These are phyloP conservation scores for Glaciozyma antarctica DNA, from an alignment of 768 basidiomycete genomes.

Conservation along the genomic window DNA sequence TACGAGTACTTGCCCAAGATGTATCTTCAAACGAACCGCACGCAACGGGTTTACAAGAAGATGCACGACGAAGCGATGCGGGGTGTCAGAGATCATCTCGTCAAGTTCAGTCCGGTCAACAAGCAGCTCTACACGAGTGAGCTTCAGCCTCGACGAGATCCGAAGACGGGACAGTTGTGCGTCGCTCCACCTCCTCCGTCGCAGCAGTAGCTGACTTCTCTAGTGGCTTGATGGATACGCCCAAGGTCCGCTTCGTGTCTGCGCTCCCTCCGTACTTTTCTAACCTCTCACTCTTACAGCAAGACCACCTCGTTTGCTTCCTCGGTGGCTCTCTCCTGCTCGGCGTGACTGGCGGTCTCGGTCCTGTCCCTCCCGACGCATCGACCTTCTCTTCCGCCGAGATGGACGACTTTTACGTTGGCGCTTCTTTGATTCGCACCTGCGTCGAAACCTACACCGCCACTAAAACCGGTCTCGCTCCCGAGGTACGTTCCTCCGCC, in stretches of 20 bases:
- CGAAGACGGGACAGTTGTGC: constrained; percentile 31
- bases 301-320: constrained; percentile 95
- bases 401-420: constrained; percentile 69
- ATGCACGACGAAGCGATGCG: constrained; percentile 85
- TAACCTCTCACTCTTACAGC: constrained; percentile 42
- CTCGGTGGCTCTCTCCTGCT: constrained; percentile 84
- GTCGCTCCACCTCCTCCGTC: constrained; percentile 3
- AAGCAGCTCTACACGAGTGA: constrained; percentile 72
- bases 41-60: constrained; percentile 69
- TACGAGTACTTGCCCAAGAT: constrained; percentile 67
- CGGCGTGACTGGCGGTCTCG: constrained; percentile 53
- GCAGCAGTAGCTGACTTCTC: not conserved
- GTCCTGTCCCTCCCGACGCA: constrained; percentile 14
- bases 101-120: constrained; percentile 51
- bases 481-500: constrained; percentile 20
- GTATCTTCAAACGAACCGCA: constrained; percentile 61
- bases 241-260: not conserved
- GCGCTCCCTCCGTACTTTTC: too few relatives aligned
- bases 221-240: constrained; percentile 3
- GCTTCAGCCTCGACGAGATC: constrained; percentile 52
- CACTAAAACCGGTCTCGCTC: constrained; percentile 32
- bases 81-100: constrained; percentile 64
- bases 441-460: constrained; percentile 59
- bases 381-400: constrained; percentile 48
- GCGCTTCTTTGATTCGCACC: constrained; percentile 70